A percentile compares a stretch with the other conserved stretches of the same genome.
These are phyloP conservation scores for Tulasnella sp. DNA, from an alignment of 768 basidiomycete genomes.

Conservation along the genomic window DNA sequence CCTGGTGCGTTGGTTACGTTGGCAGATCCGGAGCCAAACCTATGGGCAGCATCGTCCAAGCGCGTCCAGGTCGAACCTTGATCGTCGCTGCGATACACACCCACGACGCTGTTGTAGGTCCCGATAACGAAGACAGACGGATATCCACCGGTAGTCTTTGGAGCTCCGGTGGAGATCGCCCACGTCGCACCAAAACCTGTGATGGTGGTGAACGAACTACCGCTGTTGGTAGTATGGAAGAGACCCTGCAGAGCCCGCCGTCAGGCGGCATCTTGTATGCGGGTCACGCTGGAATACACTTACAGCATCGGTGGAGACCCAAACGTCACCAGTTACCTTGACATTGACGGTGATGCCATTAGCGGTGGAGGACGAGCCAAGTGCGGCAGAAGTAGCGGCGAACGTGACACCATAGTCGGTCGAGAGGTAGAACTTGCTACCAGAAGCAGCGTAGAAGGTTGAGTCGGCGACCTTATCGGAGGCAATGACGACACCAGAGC, in stretches of 20 bases:
- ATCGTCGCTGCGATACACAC: slow-evolving; percentile 48
- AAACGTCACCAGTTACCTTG: slow-evolving; percentile 45
- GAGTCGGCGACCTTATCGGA: slow-evolving; percentile 39
- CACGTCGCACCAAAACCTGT: slow-evolving; percentile 40
- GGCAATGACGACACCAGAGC: slow-evolving; percentile 39
- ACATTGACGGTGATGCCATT: slow-evolving; percentile 45
- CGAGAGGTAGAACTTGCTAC: slow-evolving; percentile 46
- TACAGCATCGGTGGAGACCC: slow-evolving; percentile 44
- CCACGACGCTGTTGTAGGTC: slow-evolving; percentile 35
- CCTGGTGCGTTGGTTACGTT: neutral
- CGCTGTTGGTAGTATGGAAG: slow-evolving; percentile 46
- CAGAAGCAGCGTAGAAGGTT: slow-evolving; percentile 51
- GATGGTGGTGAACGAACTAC: slow-evolving; percentile 37
- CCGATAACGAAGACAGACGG: slow-evolving; percentile 47
- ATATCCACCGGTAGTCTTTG: slow-evolving; percentile 34
- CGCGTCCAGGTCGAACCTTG: slow-evolving; percentile 24
- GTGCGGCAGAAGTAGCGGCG: slow-evolving; percentile 26
- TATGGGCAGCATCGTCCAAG: slow-evolving; percentile 13
- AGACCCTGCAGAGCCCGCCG: slow-evolving; percentile 26
- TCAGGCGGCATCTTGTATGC: neutral
- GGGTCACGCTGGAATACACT: neutral
- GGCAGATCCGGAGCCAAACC: slow-evolving; percentile 4
- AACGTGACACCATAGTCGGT: slow-evolving; percentile 46
- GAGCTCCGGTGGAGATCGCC: slow-evolving; percentile 49
- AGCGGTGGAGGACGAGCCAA: slow-evolving; percentile 39